Conservation (phyloP, 306 rosid genomes). For the Dryas octopetala region DNA sequence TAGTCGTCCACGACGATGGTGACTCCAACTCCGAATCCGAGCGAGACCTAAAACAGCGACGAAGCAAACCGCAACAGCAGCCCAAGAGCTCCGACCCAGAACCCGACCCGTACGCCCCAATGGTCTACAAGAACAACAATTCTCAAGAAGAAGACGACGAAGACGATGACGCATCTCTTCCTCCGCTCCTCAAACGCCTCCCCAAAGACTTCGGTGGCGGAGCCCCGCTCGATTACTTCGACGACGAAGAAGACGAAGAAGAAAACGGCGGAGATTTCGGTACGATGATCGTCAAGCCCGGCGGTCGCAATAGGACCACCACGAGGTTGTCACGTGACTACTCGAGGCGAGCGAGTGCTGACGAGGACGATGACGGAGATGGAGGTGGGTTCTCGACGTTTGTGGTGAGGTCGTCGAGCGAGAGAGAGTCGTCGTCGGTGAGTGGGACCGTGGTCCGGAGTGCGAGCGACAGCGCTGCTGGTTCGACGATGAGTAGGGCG, state of each 20-base stretch:
- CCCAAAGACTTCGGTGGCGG: constrained; percentile 99
- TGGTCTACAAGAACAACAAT: constrained; percentile 66
- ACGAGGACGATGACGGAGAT: constrained; percentile 33
- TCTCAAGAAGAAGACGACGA: constrained; percentile 47
- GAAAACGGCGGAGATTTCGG: constrained; percentile 59
- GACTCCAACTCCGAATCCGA: constrained; percentile 32
- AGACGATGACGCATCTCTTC: constrained; percentile 81
- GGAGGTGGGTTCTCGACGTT: constrained; percentile 65
- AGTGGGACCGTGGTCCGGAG: constrained; percentile 71
- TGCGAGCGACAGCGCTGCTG: constrained; percentile 31
- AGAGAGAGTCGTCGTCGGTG: constrained; percentile 42
- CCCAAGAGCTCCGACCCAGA: constrained; percentile 26
- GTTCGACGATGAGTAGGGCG: constrained; percentile 77
- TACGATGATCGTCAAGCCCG: constrained; percentile 68
- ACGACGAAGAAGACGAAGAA: constrained; percentile 51
- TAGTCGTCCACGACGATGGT: constrained; percentile 61
- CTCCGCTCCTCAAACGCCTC: constrained; percentile 85
- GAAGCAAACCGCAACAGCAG: constrained; percentile 14
- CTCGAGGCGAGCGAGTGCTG: constrained; percentile 25
- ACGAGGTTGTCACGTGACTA: constrained; percentile 40
- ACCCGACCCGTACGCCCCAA: constrained; percentile 67
- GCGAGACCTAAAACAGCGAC: constrained; percentile 19
- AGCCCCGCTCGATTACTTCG: constrained; percentile 64
- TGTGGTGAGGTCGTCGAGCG: constrained; percentile 62
- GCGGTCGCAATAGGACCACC: constrained; percentile 45